phyloP scores from a whole-genome alignment of 208 protist genomes.

The Leishmania martiniquensis region DNA sequence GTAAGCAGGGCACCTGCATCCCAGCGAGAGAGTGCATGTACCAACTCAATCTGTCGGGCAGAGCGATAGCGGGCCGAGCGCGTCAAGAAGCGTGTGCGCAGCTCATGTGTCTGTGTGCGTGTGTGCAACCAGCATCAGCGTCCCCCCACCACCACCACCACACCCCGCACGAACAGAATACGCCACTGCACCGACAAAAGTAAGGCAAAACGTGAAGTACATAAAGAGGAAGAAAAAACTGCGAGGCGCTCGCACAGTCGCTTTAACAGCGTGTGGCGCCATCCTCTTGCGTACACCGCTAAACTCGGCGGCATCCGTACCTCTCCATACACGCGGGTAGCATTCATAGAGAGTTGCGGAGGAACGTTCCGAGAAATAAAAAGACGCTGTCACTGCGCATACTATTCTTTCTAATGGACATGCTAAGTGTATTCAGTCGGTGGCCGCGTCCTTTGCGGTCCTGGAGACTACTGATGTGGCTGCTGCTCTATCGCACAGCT shows the following conservation, averaged over 20 bases:
- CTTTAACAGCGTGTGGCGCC: not conserved
- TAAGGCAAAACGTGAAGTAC: not conserved
- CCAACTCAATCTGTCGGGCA: too few relatives aligned
- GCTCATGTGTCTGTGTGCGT: too few relatives aligned
- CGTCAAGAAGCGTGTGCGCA: too few relatives aligned
- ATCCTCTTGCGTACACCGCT: not conserved
- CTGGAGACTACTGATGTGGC: conserved; percentile 10
- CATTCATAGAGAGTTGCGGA: not conserved
- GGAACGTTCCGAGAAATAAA: not conserved
- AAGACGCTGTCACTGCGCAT: not conserved
- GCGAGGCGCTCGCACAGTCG: too few relatives aligned
- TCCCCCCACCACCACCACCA: too few relatives aligned
- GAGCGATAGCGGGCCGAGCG: too few relatives aligned
- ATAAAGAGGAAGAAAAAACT: not conserved
- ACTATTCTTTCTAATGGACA: conserved; percentile 9
- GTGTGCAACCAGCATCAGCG: too few relatives aligned
- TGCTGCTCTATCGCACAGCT: conserved; percentile 57
- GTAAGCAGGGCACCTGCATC: too few relatives aligned
- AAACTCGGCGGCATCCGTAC: not conserved
- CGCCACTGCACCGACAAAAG: too few relatives aligned
- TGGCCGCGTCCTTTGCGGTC: conserved; percentile 29
- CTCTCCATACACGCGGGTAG: not conserved
- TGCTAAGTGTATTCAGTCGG: conserved; percentile 21
- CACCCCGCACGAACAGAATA: not conserved
- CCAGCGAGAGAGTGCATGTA: too few relatives aligned